Percentiles rank a stretch among this genome's conserved stretches.
These are phyloP conservation scores for Daldinia caldariorum DNA, from an alignment of 495 filamentous ascomycete species.

Conservation along the genomic window DNA sequence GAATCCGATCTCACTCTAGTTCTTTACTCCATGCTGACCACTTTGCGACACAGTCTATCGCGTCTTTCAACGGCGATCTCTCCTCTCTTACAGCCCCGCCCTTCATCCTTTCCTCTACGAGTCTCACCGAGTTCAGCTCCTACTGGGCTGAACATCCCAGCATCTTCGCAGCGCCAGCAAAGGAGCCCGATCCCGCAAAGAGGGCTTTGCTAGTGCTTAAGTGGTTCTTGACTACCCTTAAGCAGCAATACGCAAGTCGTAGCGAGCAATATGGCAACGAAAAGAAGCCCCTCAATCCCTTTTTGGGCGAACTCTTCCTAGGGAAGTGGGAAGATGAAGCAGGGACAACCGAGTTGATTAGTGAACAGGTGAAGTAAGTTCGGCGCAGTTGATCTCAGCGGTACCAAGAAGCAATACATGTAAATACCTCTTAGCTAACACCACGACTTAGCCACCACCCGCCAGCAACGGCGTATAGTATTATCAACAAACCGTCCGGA, in stretches of 20 bases:
- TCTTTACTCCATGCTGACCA: slow-evolving; percentile 8
- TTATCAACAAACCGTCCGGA: slow-evolving; percentile 84
- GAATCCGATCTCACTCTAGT: neutral
- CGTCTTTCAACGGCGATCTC: slow-evolving; percentile 95
- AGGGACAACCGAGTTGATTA: slow-evolving; percentile 72
- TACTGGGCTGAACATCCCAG: slow-evolving; percentile 97
- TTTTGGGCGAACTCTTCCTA: slow-evolving; percentile 89
- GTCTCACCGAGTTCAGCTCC: slow-evolving; percentile 91
- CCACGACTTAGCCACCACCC: slow-evolving; percentile 80
- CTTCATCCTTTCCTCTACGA: slow-evolving; percentile 93
- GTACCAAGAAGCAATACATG: neutral
- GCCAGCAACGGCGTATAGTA: slow-evolving; percentile 94
- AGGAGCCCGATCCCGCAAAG: slow-evolving; percentile 82
- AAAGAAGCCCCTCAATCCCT: slow-evolving; percentile 96
- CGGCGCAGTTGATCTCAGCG: slow-evolving; percentile 54
- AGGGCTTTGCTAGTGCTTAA: slow-evolving; percentile 88
- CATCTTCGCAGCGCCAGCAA: slow-evolving; percentile 85
- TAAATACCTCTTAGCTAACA: slow-evolving; percentile 65
- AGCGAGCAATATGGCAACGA: slow-evolving; percentile 93
- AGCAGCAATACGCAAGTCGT: slow-evolving; percentile 91
- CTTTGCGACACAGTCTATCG: slow-evolving; percentile 73
- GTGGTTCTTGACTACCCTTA: slow-evolving; percentile 96
- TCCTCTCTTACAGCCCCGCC: slow-evolving; percentile 93
- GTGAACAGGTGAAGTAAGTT: slow-evolving; percentile 72
- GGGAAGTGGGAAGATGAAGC: slow-evolving; percentile 84